A percentile compares a stretch with the other conserved stretches of the same genome.
Evolutionary conservation across 2,329 filamentous ascomycete species (phyloP).

Genomic region (Hypoxylon sp.): DNA sequence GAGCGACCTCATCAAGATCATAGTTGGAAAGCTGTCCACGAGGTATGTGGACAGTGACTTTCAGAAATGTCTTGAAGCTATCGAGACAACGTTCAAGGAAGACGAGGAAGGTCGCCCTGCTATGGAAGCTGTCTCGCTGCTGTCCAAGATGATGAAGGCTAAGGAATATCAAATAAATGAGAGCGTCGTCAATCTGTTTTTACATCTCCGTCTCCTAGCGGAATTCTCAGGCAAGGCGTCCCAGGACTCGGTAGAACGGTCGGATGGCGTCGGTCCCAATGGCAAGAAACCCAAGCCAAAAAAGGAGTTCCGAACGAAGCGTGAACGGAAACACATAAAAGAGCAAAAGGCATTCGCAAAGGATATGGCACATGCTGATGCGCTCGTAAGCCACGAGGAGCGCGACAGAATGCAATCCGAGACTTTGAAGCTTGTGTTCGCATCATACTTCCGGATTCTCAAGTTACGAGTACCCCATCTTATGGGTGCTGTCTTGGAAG

Average conservation of each 20-base stretch:
- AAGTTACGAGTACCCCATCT: conserved; percentile 82
- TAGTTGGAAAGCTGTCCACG: conserved; percentile 83
- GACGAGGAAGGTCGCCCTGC: conserved; percentile 92
- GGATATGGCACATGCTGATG: conserved; percentile 92
- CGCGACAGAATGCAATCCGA: conserved; percentile 94
- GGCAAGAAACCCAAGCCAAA: conserved; percentile 75
- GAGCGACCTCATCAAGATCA: conserved; percentile 82
- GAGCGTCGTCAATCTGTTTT: conserved; percentile 86
- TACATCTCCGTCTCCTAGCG: conserved; percentile 85
- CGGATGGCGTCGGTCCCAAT: conserved; percentile 40
- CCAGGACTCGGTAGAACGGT: conserved; percentile 73
- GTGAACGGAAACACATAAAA: conserved; percentile 80
- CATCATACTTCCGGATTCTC: conserved; percentile 91
- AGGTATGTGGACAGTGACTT: conserved; percentile 78
- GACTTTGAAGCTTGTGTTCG: conserved; percentile 94
- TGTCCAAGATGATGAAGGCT: conserved; percentile 95
- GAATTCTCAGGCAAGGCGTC: conserved; percentile 90
- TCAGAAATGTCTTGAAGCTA: conserved; percentile 75
- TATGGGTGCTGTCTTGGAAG: conserved; percentile 97
- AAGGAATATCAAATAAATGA: conserved; percentile 85
- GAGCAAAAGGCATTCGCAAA: conserved; percentile 90
- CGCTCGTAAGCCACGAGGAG: conserved; percentile 89
- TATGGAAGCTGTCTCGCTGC: conserved; percentile 82
- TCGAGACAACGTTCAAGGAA: conserved; percentile 83
- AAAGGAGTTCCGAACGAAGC: conserved; percentile 88